A percentile compares a stretch with the other conserved stretches of the same genome.
These are phyloP conservation scores for Arthroderma sp. DNA, from an alignment of 2,329 filamentous ascomycete genomes.

Conservation along the genomic window DNA sequence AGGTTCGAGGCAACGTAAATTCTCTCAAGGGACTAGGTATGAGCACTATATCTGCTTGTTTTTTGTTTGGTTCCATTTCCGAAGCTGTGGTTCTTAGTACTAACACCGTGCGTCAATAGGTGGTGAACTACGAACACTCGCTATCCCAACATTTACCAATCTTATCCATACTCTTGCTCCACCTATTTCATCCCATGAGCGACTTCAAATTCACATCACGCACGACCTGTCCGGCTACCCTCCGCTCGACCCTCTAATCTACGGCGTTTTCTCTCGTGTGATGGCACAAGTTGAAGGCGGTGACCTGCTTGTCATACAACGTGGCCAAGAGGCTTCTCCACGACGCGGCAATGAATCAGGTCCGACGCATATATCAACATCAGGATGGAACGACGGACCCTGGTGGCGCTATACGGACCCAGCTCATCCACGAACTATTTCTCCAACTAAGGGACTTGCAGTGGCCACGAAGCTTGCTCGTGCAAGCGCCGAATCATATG, in stretches of 20 bases:
- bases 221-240: conserved; percentile 93
- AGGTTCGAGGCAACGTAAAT: conserved; percentile 79
- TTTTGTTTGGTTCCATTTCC: background rate
- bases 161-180: conserved; percentile 91
- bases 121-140: conserved; percentile 72
- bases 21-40: conserved; percentile 63
- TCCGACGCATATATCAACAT: conserved; percentile 12
- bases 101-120: conserved; percentile 38
- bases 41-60: conserved; percentile 13
- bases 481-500: conserved; percentile 77
- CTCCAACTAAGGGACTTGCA: conserved; percentile 62
- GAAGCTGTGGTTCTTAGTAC: conserved; percentile 5
- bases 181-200: conserved; percentile 92
- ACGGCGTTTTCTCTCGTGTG: conserved; percentile 81
- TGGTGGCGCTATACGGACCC: conserved; percentile 64
- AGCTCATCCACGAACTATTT: conserved; percentile 59
- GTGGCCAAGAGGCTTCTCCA: conserved; percentile 70
- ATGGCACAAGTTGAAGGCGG: conserved; percentile 99
- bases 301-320: conserved; percentile 85
- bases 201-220: conserved; percentile 91
- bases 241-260: conserved; percentile 81
- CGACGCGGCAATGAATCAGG: conserved; percentile 40
- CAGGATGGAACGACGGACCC: conserved; percentile 75
- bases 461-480: conserved; percentile 87
- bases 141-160: conserved; percentile 86